phyloP scores from a whole-genome alignment of 73 alveolate species.

The Symbiodinium natans region DNA sequence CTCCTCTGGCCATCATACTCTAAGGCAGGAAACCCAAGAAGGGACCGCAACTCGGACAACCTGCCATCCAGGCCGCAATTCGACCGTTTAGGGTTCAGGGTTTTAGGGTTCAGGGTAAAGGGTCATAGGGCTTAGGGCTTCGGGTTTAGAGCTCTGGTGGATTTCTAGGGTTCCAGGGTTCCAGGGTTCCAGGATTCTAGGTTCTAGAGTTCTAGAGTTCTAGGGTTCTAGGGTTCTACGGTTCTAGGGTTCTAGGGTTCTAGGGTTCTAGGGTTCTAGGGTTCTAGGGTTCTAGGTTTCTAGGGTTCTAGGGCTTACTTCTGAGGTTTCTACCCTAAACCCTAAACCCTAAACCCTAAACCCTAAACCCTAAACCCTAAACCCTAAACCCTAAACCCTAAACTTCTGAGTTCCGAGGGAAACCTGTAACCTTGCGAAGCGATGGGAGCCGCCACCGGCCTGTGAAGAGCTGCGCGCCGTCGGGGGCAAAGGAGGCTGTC shows the following conservation, averaged over 20 bases:
- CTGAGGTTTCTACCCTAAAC: background rate
- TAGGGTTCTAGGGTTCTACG: background rate
- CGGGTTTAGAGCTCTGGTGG: background rate
- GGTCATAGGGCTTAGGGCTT: background rate
- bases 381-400: background rate
- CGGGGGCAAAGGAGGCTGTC: constrained; percentile 86
- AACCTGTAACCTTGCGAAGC: background rate
- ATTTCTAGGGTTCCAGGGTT: background rate
- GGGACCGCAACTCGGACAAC: too few relatives aligned
- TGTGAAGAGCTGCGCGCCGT: constrained; percentile 55
- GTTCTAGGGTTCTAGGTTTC: background rate
- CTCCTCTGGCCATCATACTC: too few relatives aligned
- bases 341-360: background rate
- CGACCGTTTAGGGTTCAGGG: background rate
- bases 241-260: background rate
- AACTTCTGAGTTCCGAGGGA: background rate
- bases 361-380: background rate
- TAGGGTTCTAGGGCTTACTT: background rate
- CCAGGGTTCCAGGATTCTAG: too few relatives aligned
- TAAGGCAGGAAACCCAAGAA: too few relatives aligned
- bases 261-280: background rate
- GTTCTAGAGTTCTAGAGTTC: too few relatives aligned
- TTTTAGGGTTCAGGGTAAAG: background rate
- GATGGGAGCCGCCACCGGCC: background rate
- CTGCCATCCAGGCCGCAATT: too few relatives aligned